Conservation (phyloP, 2,329 filamentous ascomycete genomes). For the Clonostachys byssicola region DNA sequence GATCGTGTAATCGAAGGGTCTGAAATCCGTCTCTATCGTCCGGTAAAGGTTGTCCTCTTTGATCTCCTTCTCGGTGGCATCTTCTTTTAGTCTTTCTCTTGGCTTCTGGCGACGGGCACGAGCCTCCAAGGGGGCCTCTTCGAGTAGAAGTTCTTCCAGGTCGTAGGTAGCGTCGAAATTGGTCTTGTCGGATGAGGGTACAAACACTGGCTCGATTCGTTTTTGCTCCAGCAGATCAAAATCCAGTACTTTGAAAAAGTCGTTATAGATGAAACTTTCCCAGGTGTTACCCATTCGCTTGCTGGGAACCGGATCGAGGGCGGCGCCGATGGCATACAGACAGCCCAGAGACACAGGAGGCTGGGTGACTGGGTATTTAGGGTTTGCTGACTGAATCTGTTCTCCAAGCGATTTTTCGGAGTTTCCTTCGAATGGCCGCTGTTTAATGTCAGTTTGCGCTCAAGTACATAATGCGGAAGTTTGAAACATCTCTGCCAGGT, state of each 20-base stretch:
- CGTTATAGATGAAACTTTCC: slow-evolving; percentile 79
- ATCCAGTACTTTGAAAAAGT: slow-evolving; percentile 84
- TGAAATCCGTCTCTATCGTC: slow-evolving; percentile 91
- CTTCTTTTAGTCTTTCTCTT: slow-evolving; percentile 83
- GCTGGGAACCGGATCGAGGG: slow-evolving; percentile 75
- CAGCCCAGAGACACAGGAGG: slow-evolving; percentile 87
- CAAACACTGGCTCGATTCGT: slow-evolving; percentile 85
- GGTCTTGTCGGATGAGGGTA: slow-evolving; percentile 93
- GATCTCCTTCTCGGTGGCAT: slow-evolving; percentile 93
- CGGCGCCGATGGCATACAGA: slow-evolving; percentile 79
- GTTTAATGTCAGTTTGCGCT: slow-evolving; percentile 3
- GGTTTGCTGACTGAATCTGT: slow-evolving; percentile 75
- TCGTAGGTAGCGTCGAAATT: slow-evolving; percentile 99
- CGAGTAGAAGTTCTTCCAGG: slow-evolving; percentile 85
- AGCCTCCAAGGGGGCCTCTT: slow-evolving; percentile 92
- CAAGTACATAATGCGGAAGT: background rate
- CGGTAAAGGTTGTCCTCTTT: slow-evolving; percentile 89
- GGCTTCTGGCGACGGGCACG: slow-evolving; percentile 91
- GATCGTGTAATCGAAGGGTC: slow-evolving; percentile 90
- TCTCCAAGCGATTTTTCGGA: slow-evolving; percentile 77
- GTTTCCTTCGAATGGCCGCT: slow-evolving; percentile 91
- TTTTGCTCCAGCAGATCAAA: slow-evolving; percentile 83
- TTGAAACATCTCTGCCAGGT: background rate
- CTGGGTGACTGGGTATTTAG: slow-evolving; percentile 87
- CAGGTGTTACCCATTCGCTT: slow-evolving; percentile 84